phyloP scores from a whole-genome alignment of 2,329 filamentous ascomycete genomes.

The Bipolaris gigantea region DNA sequence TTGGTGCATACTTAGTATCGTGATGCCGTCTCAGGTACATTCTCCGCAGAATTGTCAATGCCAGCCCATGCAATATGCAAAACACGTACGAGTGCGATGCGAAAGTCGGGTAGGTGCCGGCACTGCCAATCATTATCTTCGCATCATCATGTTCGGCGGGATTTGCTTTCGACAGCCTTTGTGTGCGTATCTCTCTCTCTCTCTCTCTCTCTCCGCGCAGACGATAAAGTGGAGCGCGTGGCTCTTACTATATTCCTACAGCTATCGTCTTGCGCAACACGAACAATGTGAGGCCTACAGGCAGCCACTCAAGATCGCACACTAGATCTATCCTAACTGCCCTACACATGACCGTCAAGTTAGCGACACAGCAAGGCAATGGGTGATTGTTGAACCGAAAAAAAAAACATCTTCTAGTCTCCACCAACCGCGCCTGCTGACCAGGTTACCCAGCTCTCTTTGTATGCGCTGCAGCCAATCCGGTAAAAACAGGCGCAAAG shows the following conservation, averaged over 20 bases:
- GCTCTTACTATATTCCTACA: conserved; percentile 33
- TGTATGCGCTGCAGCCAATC: conserved; percentile 1
- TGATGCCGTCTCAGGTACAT: neutral
- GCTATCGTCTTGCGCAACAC: conserved; percentile 30
- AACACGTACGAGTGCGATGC: conserved; percentile 16
- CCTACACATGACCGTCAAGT: conserved; percentile 16
- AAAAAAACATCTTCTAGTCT: conserved; percentile 17
- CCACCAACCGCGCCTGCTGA: conserved; percentile 6
- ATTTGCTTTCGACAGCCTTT: conserved; percentile 12
- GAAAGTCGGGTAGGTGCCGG: conserved; percentile 15
- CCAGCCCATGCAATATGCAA: conserved; percentile 5
- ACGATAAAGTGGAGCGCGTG: conserved; percentile 16
- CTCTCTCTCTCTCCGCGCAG: neutral
- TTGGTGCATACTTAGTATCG: neutral
- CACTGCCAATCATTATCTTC: conserved; percentile 11
- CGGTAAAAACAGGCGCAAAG: neutral
- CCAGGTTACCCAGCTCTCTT: conserved; percentile 9
- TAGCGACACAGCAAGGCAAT: conserved; percentile 23
- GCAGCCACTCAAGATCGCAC: neutral
- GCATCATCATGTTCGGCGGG: conserved; percentile 16
- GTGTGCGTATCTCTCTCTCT: neutral
- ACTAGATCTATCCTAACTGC: neutral
- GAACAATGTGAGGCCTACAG: conserved; percentile 16
- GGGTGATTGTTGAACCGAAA: conserved; percentile 5
- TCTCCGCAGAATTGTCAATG: neutral